Base-by-base conservation (phyloP, 345 rosid species). In the Hibiscus trionum region DNA sequence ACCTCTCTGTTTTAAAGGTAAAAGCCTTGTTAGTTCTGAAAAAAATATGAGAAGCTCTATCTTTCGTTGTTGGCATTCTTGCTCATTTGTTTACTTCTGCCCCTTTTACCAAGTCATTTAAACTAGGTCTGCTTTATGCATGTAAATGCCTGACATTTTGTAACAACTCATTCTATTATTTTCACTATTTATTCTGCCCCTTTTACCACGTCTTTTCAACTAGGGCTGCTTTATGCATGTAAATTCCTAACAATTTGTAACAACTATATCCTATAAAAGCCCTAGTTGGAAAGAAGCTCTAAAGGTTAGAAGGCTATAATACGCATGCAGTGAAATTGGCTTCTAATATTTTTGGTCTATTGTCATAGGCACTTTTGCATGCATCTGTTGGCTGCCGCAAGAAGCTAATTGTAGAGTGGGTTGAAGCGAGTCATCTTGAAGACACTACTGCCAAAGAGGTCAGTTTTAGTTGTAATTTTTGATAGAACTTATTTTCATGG, bases 361-460 rank as follows among this genome's bases (percentile, higher is more conserved):
- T 77, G 4, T 42, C 3, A 56, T 81, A 90, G 96, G 93, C 96
- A 75, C 91, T 90, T 68, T 76, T 90, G 84, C 96, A 90, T 79
- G 96, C 96, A 80, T 88, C 93, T 76, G 93, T 90, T 80, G 84
- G 88, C 71, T 88, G 90, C 73, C 83, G 70, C 67, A 83, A 79
- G 81, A 90, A 87, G 82, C 93, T 88, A 68, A 58, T 79, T 37
- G 69, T 90, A 68, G 90, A 88, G 60, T 90, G 96, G 96, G 84
- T 90, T 82, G 86, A 91, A 77, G 93, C 96, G 11, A 79, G 87
- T 77, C 93, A 90, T 80, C 90, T 90, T 52, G 91, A 90, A 84
- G 85, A 87, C 73, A 77, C 31, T 66, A 87, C 91, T 16, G 82
- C 82, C 21, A 62, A 60, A 74, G 86, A 86, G 82, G 93, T 86